These are phyloP conservation scores for Gloeophyllum trabeum DNA, from an alignment of 768 basidiomycete genomes.

Conservation along the genomic window DNA sequence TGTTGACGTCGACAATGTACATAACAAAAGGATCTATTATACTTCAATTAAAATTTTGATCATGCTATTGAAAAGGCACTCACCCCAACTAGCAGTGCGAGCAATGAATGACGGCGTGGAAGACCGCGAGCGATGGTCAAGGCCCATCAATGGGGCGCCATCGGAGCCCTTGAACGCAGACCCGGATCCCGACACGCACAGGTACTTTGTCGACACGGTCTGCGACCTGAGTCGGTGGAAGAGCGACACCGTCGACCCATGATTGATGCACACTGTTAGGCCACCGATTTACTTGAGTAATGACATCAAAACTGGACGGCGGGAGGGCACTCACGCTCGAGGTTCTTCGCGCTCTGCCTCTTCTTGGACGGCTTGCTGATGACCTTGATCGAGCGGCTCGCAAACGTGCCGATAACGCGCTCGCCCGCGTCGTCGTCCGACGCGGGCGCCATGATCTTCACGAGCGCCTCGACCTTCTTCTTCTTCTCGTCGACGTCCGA, in stretches of 20 bases:
- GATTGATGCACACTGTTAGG: conserved; percentile 77
- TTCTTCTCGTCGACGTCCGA: conserved; percentile 92
- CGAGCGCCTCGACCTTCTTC: conserved; percentile 89
- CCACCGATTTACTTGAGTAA: neutral
- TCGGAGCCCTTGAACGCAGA: conserved; percentile 92
- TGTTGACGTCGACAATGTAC: conserved; percentile 93
- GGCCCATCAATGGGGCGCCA: conserved; percentile 74
- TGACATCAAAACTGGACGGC: neutral
- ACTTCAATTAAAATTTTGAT: conserved; percentile 3
- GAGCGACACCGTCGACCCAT: conserved; percentile 89
- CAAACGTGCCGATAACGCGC: conserved; percentile 79
- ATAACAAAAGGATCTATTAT: conserved; percentile 93
- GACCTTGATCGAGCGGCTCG: conserved; percentile 92
- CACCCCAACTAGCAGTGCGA: conserved; percentile 84
- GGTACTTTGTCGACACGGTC: conserved; percentile 91
- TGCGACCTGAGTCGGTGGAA: conserved; percentile 96
- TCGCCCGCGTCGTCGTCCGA: conserved; percentile 83
- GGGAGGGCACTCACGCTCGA: conserved; percentile 58
- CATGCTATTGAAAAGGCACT: conserved; percentile 15
- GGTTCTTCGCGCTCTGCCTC: conserved; percentile 86
- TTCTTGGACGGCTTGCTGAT: conserved; percentile 99
- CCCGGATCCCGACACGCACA: conserved; percentile 89
- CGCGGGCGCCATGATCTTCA: conserved; percentile 75
- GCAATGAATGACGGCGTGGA: conserved; percentile 82
- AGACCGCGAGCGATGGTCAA: conserved; percentile 59